Conservation (phyloP, 2,329 filamentous ascomycete species). For the Clonostachys rhizophaga region DNA sequence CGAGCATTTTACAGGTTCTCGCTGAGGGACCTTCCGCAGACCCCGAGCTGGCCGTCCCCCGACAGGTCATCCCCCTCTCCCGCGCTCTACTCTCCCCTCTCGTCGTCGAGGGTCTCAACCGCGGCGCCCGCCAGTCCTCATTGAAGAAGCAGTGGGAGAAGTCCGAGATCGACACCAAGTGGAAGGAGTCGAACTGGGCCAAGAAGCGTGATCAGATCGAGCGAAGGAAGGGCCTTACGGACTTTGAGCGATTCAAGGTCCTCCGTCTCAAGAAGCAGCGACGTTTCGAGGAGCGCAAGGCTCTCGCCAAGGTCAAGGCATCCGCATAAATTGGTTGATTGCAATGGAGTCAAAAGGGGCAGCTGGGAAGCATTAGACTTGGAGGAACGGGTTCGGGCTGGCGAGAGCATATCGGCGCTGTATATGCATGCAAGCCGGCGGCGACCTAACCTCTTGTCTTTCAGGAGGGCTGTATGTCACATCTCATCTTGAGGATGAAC, state of each 20-base stretch:
- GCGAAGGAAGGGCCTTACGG: constrained; percentile 86
- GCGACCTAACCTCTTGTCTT: constrained; percentile 46
- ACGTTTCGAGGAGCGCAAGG: constrained; percentile 97
- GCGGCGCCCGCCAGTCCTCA: constrained; percentile 74
- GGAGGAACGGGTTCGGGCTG: constrained; percentile 25
- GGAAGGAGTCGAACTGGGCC: constrained; percentile 86
- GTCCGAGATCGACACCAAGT: constrained; percentile 87
- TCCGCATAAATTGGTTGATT: constrained; percentile 53
- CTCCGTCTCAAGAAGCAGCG: constrained; percentile 99
- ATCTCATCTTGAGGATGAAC: constrained; percentile 52
- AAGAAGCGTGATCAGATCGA: constrained; percentile 86
- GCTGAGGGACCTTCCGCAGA: constrained; percentile 90
- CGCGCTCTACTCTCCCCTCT: constrained; percentile 86
- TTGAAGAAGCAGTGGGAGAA: constrained; percentile 90
- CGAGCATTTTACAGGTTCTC: constrained; percentile 65
- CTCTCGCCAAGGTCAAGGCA: constrained; percentile 87
- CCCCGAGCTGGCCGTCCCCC: constrained; percentile 73
- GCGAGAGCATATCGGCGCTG: constrained; percentile 5
- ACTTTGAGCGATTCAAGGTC: constrained; percentile 99
- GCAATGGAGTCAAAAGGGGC: constrained; percentile 11
- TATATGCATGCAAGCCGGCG: constrained; percentile 2
- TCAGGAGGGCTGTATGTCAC: constrained; percentile 61
- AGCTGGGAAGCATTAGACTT: constrained; percentile 28
- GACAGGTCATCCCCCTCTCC: constrained; percentile 79
- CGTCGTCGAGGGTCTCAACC: constrained; percentile 80